A percentile compares a stretch with the other conserved stretches of the same genome.
Evolutionary conservation across 2,329 filamentous ascomycete species (phyloP).

Genomic region (Pestalotiopsis sp.): DNA sequence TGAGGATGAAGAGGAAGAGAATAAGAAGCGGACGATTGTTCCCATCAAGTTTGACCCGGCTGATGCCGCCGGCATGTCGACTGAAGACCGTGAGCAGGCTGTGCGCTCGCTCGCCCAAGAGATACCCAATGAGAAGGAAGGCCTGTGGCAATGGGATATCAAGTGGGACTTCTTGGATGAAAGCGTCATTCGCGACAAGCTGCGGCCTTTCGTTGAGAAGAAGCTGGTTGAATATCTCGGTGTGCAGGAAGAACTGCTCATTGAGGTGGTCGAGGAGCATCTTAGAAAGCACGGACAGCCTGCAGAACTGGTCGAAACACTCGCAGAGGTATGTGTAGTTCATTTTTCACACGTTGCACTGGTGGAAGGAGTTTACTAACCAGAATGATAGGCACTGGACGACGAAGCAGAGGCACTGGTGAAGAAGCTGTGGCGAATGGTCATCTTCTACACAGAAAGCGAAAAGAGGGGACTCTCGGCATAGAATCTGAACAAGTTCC

Average conservation of each 20-base stretch:
- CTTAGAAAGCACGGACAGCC: constrained; percentile 75
- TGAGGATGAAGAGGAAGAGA: constrained; percentile 90
- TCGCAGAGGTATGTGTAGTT: constrained; percentile 67
- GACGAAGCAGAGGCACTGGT: constrained; percentile 94
- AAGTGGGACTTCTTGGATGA: constrained; percentile 93
- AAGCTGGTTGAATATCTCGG: constrained; percentile 97
- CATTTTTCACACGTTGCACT: background rate
- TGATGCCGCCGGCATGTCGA: constrained; percentile 70
- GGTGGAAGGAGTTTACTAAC: constrained; percentile 30
- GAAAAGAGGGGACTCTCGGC: constrained; percentile 86
- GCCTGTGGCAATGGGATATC: constrained; percentile 89
- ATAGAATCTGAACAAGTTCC: constrained; percentile 32
- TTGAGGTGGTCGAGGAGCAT: constrained; percentile 90
- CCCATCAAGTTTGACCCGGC: constrained; percentile 81
- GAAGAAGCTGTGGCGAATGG: constrained; percentile 97
- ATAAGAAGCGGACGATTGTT: constrained; percentile 74
- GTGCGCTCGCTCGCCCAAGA: constrained; percentile 83
- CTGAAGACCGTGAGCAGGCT: constrained; percentile 85
- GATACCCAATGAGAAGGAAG: constrained; percentile 84
- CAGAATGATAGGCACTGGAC: constrained; percentile 70
- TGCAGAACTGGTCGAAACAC: constrained; percentile 79
- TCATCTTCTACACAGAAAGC: constrained; percentile 95
- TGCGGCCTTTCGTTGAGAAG: constrained; percentile 95
- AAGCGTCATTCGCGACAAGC: constrained; percentile 77
- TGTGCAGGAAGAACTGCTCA: constrained; percentile 92